Base-by-base conservation (phyloP, 192 early-diverging fungal species). In the Mortierella alpina region DNA sequence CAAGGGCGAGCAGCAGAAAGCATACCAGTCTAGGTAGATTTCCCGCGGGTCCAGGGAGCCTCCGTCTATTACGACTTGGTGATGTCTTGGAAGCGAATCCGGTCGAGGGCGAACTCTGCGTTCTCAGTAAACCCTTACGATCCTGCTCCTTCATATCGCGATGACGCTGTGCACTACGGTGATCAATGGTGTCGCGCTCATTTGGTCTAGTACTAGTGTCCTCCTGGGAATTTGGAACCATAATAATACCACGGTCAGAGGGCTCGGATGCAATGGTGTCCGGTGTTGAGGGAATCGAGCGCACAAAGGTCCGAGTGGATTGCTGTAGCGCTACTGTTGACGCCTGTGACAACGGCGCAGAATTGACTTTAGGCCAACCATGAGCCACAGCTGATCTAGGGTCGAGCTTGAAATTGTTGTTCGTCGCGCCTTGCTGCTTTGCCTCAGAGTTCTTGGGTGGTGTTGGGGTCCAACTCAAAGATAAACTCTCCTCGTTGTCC, bases 31-130 rank as follows among this genome's bases (percentile, higher is more conserved):
- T 50, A 0, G 77, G 77, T 13, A 80, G 13, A 40, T 80, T 72
- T 17, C 77, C 77, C 42, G 77, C 77, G 45, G 77, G 77, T 1
- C 75, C 75, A 18, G 75, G 75, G 1, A 78, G 61, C 18, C 49
- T 64, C 14, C 68, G 54, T 49, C 55, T 58, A 39, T 42, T 48
- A 18, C 60, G 61, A 20, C 31, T 59, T 6, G 41, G 53, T 10
- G 7, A 31, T 20, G 45, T 18, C 4, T 31, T 14, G 5, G 63
- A 44, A 22, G 18, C 4, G 18, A 44, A 15, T 48, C 52, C 48
- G 12, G 71, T 47, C 41, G 62, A 51, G 8, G 71, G 71, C 15
- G 71, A 55, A n/a, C 71, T 73, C 10, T 73, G 45, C 41, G 54
- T 73, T 18, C 71, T 42, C n/a, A 42, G 22, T 14, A 73, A n/a